Percentiles rank a stretch among this genome's conserved stretches.
These are phyloP conservation scores for Miscanthus lutarioriparius DNA, from an alignment of 176 grass and related monocot species.

Conservation along the genomic window DNA sequence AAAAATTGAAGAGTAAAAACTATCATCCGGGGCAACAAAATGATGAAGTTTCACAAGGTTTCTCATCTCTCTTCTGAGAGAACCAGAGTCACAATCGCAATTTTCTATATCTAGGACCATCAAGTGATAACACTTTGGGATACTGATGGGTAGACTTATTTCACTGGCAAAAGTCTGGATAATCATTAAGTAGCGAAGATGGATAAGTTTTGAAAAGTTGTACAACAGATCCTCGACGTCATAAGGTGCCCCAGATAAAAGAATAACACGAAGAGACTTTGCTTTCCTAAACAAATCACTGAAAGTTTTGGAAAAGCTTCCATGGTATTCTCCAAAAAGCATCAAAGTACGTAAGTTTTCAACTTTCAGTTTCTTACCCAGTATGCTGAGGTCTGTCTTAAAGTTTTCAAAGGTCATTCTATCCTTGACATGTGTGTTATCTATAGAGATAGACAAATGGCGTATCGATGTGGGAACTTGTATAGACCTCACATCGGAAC, in stretches of 20 bases:
- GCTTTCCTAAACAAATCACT: background rate
- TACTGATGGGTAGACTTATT: background rate
- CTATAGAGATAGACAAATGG: slow-evolving; percentile 29
- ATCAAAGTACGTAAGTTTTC: slow-evolving; percentile 29
- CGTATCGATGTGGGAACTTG: background rate
- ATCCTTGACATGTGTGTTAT: background rate
- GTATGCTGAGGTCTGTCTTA: background rate
- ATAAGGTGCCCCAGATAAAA: background rate
- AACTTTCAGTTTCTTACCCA: background rate
- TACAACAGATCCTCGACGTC: background rate
- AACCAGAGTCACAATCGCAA: background rate
- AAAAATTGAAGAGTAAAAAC: background rate
- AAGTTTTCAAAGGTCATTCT: background rate
- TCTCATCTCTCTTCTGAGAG: background rate
- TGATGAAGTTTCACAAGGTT: slow-evolving; percentile 12
- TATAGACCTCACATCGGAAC: background rate
- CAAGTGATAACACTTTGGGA: slow-evolving; percentile 22
- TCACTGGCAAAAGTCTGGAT: background rate
- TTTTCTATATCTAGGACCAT: background rate
- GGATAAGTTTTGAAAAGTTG: background rate
- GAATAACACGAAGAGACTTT: slow-evolving; percentile 8
- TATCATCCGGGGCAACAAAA: background rate
- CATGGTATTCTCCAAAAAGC: slow-evolving; percentile 21
- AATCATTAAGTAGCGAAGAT: slow-evolving; percentile 29
- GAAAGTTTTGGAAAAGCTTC: background rate